Percentiles rank a stretch among this genome's conserved stretches.
Evolutionary conservation across 305 asterid species (phyloP).

Genomic region (Fraxinus sp.): DNA sequence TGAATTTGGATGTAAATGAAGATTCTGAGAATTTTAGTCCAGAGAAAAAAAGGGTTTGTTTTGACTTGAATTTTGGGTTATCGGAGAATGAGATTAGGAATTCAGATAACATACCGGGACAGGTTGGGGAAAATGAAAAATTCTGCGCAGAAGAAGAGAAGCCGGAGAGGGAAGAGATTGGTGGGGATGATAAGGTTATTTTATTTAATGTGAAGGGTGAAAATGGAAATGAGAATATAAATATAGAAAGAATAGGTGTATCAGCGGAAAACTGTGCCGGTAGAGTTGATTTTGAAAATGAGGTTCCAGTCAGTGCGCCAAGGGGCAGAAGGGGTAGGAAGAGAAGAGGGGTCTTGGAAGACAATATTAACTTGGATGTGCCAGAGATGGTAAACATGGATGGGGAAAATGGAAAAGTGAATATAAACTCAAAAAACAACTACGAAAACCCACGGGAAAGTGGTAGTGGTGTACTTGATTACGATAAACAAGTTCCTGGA

Average conservation of each 20-base stretch:
- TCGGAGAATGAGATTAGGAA: conserved; percentile 51
- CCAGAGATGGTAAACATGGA: conserved; percentile 32
- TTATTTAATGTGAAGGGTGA: conserved; percentile 19
- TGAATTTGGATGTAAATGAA: conserved; percentile 68
- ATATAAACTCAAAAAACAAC: conserved; percentile 31
- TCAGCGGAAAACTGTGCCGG: conserved; percentile 25
- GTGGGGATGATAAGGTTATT: conserved; percentile 29
- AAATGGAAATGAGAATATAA: conserved; percentile 25
- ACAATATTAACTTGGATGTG: conserved; percentile 30
- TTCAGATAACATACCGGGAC: conserved; percentile 36
- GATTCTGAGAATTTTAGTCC: conserved; percentile 34
- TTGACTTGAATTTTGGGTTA: conserved; percentile 80
- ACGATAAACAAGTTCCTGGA: conserved; percentile 36
- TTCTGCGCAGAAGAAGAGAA: conserved; percentile 25
- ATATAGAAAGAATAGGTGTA: conserved; percentile 31
- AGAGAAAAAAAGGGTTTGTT: conserved; percentile 38
- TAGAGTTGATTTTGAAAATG: conserved; percentile 37
- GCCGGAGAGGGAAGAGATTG: conserved; percentile 32
- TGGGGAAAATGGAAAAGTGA: conserved; percentile 20
- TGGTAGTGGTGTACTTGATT: conserved; percentile 27
- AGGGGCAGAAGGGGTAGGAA: conserved; percentile 68
- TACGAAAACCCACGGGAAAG: conserved; percentile 32
- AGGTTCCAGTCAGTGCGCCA: conserved; percentile 33
- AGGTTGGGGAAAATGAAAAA: conserved; percentile 25
- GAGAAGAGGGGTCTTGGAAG: conserved; percentile 43